Evolutionary conservation across 306 rosid species (phyloP).

Genomic region (Cucurbita moschata): DNA sequence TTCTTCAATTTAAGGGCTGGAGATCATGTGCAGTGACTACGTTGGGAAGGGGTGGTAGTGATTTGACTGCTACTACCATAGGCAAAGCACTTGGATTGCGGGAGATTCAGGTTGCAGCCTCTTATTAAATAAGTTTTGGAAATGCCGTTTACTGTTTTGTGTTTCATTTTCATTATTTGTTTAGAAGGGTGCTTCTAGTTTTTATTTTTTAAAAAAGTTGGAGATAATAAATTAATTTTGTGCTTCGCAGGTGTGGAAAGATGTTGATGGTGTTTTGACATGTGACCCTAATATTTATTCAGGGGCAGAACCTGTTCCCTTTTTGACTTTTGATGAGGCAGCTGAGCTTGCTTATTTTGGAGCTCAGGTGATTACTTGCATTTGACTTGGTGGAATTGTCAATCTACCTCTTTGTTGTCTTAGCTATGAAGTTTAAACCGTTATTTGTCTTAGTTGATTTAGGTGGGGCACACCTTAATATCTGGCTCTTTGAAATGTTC

Average conservation of each 20-base stretch:
- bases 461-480: background rate
- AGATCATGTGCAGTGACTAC: constrained; percentile 88
- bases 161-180: background rate
- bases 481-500: background rate
- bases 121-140: background rate
- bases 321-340: constrained; percentile 91
- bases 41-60: constrained; percentile 95
- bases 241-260: constrained; percentile 79
- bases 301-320: constrained; percentile 68
- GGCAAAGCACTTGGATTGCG: constrained; percentile 88
- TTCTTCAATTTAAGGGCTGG: constrained; percentile 54
- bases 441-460: background rate
- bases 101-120: constrained; percentile 63
- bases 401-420: background rate
- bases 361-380: constrained; percentile 61
- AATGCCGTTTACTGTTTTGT: background rate
- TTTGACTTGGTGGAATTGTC: background rate
- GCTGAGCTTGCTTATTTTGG: constrained; percentile 98
- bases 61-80: constrained; percentile 88
- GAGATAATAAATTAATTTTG: background rate
- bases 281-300: constrained; percentile 75
- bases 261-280: constrained; percentile 95
- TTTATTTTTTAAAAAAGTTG: background rate
- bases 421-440: background rate
- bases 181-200: background rate